Percentiles rank a stretch among this genome's conserved stretches.
phyloP scores from a whole-genome alignment of 2,329 filamentous ascomycete species.

The Phaeosphaeriaceae sp. region DNA sequence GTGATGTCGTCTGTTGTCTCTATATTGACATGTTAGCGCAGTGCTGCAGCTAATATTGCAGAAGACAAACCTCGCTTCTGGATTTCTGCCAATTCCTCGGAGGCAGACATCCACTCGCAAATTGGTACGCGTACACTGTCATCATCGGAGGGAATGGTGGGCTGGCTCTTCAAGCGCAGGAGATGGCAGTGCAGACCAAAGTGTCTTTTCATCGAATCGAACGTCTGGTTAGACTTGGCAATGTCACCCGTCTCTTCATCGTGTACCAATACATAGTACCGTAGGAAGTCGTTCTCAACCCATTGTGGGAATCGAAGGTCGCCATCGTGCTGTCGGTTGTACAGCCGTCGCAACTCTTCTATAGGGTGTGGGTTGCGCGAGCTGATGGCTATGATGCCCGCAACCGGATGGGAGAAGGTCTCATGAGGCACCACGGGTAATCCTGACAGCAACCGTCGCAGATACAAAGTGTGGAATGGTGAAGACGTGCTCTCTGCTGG shows the following conservation, averaged over 20 bases:
- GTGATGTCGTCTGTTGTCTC: slow-evolving; percentile 74
- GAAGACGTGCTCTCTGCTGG: slow-evolving; percentile 58
- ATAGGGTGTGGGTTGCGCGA: slow-evolving; percentile 85
- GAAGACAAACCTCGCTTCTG: slow-evolving; percentile 62
- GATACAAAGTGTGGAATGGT: slow-evolving; percentile 84
- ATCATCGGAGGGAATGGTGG: slow-evolving; percentile 88
- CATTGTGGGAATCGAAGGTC: slow-evolving; percentile 77
- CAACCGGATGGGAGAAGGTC: slow-evolving; percentile 92
- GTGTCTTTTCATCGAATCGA: slow-evolving; percentile 99
- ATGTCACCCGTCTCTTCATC: slow-evolving; percentile 97
- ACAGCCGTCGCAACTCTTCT: slow-evolving; percentile 83
- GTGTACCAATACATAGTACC: slow-evolving; percentile 96
- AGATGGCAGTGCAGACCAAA: slow-evolving; percentile 95
- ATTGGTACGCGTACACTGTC: slow-evolving; percentile 83
- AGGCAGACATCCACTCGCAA: slow-evolving; percentile 87
- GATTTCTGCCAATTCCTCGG: slow-evolving; percentile 82
- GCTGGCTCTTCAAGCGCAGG: slow-evolving; percentile 80
- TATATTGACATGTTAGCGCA: slow-evolving; percentile 22
- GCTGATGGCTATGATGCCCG: slow-evolving; percentile 93
- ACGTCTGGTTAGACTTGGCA: slow-evolving; percentile 83
- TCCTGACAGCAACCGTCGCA: slow-evolving; percentile 82
- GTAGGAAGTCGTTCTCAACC: slow-evolving; percentile 89
- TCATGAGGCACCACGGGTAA: slow-evolving; percentile 83
- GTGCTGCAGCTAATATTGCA: not conserved
- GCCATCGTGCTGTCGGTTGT: slow-evolving; percentile 82